Conservation (phyloP, 768 basidiomycete species). For the Russula olivacea region DNA sequence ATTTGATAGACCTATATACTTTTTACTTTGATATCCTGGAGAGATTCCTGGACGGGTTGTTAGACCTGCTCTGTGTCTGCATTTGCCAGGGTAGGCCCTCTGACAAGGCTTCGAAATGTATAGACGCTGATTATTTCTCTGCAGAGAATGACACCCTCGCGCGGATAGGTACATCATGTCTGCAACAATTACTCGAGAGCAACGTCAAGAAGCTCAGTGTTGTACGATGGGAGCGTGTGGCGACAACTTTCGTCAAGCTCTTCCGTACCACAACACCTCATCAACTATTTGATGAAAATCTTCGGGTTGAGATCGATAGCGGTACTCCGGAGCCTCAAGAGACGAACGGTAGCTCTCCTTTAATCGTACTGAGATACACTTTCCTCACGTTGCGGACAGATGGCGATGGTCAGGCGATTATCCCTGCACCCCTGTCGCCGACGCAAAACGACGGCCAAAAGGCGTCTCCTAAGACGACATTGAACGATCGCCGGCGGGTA, state of each 20-base stretch:
- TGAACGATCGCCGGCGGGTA: conserved; percentile 68
- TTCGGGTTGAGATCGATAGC: conserved; percentile 79
- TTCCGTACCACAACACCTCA: conserved; percentile 97
- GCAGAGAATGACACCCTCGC: conserved; percentile 97
- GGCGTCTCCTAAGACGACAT: conserved; percentile 46
- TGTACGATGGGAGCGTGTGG: conserved; percentile 84
- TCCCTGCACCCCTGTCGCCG: conserved; percentile 87
- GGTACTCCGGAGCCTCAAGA: conserved; percentile 51
- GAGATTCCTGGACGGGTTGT: conserved; percentile 83
- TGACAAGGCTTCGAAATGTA: background rate
- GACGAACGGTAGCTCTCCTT: conserved; percentile 26
- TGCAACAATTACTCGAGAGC: conserved; percentile 91
- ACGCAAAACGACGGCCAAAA: conserved; percentile 47
- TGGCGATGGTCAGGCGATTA: conserved; percentile 55
- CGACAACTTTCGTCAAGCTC: conserved; percentile 89
- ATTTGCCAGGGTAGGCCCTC: conserved; percentile 86
- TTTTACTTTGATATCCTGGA: conserved; percentile 91
- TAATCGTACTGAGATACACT: background rate
- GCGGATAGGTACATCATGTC: conserved; percentile 93
- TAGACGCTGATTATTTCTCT: conserved; percentile 9
- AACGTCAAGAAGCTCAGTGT: conserved; percentile 85
- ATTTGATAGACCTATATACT: conserved; percentile 93
- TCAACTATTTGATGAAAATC: conserved; percentile 88
- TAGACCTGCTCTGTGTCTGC: conserved; percentile 91
- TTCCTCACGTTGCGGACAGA: conserved; percentile 40